Evolutionary conservation across 129 eudicot genomes (phyloP).

Genomic region (Flaveria robusta): DNA sequence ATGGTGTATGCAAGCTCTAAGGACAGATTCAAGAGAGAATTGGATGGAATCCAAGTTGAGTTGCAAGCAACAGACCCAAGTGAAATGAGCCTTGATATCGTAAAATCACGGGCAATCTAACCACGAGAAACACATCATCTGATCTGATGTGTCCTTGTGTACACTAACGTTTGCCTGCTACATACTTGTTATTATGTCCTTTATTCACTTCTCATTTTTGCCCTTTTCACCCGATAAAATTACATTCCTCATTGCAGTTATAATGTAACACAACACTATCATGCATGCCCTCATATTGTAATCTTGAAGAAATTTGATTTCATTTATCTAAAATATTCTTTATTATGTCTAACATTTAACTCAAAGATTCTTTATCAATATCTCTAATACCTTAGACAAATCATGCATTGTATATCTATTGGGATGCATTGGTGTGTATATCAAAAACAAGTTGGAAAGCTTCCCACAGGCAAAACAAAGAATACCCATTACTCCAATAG

Average conservation of each 20-base stretch:
- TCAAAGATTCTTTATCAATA: background rate
- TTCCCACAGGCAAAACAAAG: no score
- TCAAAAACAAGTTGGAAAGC: no score
- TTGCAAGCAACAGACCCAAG: conserved; percentile 93
- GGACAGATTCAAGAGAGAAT: conserved; percentile 92
- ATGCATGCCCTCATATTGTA: conserved; percentile 35
- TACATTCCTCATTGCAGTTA: conserved; percentile 33
- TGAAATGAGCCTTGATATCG: conserved; percentile 92
- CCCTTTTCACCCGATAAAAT: conserved; percentile 26
- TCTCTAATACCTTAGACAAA: background rate
- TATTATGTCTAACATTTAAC: background rate
- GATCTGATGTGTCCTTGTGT: conserved; percentile 6
- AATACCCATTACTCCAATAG: no score
- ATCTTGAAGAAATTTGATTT: conserved; percentile 34
- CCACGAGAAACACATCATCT: conserved; percentile 22
- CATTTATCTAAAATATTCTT: conserved; percentile 27
- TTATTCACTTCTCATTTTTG: background rate
- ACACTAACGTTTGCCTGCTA: conserved; percentile 4
- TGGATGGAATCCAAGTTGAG: conserved; percentile 92
- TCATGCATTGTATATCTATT: no score
- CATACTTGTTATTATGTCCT: conserved; percentile 24
- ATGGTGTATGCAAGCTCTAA: conserved; percentile 97
- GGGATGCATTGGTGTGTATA: no score
- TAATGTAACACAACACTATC: conserved; percentile 38
- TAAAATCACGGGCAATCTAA: conserved; percentile 78